phyloP scores from a whole-genome alignment of 805 yeast species.

The Suhomyces tanzawaensis region DNA sequence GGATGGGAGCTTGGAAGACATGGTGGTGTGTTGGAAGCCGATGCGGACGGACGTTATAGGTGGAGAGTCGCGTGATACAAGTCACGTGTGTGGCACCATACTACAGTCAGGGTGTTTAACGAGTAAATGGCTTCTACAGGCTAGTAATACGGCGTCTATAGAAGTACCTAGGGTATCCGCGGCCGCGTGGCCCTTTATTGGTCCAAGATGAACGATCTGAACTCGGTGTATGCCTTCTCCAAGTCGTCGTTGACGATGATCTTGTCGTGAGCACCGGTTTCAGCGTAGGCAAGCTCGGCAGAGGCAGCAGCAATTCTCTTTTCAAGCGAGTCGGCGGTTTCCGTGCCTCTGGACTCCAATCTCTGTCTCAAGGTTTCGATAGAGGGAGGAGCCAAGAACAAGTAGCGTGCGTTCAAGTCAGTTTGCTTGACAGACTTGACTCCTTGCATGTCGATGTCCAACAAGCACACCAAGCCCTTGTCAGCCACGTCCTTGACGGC shows the following conservation, averaged over 20 bases:
- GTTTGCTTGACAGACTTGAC: constrained; percentile 87
- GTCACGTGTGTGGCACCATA: too few relatives aligned
- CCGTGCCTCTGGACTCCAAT: constrained; percentile 90
- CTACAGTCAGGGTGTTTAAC: too few relatives aligned
- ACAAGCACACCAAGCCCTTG: constrained; percentile 73
- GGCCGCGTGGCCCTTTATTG: constrained; percentile 12
- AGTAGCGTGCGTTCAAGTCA: constrained; percentile 75
- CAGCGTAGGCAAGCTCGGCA: constrained; percentile 84
- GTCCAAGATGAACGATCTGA: constrained; percentile 70
- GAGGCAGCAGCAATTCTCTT: constrained; percentile 86
- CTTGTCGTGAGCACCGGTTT: constrained; percentile 89
- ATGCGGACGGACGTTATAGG: too few relatives aligned
- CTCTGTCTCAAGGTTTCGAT: constrained; percentile 73
- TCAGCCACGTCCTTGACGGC: constrained; percentile 75
- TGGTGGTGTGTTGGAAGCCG: too few relatives aligned
- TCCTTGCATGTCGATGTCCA: constrained; percentile 99
- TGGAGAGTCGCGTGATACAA: too few relatives aligned
- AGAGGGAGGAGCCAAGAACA: constrained; percentile 92
- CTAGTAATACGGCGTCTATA: too few relatives aligned
- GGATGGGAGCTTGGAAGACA: constrained; percentile 37
- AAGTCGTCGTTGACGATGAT: constrained; percentile 88
- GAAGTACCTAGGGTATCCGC: too few relatives aligned
- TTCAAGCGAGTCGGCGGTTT: constrained; percentile 77
- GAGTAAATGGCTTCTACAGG: too few relatives aligned
- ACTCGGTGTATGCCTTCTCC: constrained; percentile 80